Conservation (phyloP, 352 stramenopile genomes). For the Peronospora farinosa region DNA sequence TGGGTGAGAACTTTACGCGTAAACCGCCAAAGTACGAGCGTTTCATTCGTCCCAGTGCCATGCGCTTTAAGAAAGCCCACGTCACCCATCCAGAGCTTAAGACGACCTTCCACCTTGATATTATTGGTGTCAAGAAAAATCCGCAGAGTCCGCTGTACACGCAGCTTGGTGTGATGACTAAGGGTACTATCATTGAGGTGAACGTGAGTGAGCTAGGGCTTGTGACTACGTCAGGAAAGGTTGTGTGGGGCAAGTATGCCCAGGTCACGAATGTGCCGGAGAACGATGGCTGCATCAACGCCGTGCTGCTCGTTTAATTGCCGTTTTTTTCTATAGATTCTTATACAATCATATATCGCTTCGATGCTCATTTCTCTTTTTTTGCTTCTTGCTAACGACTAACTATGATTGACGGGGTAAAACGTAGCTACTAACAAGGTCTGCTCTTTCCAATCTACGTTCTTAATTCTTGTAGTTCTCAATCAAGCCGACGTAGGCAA, state of each 20-base stretch:
- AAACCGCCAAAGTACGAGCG: slow-evolving; percentile 99
- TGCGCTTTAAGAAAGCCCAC: slow-evolving; percentile 99
- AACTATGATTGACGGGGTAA: neutral
- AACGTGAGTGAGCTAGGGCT: slow-evolving; percentile 99
- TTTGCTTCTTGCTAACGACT: neutral
- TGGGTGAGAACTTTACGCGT: slow-evolving; percentile 98
- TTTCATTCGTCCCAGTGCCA: slow-evolving; percentile 98
- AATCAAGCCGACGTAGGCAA: slow-evolving; percentile 93
- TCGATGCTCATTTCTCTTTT: too few relatives aligned
- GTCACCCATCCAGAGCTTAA: slow-evolving; percentile 99
- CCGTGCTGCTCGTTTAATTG: slow-evolving; percentile 95
- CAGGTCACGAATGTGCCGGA: slow-evolving; percentile 99
- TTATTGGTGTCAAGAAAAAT: slow-evolving; percentile 99
- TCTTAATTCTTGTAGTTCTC: slow-evolving; percentile 81
- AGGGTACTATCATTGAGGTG: slow-evolving; percentile 98
- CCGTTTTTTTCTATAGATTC: slow-evolving; percentile 38
- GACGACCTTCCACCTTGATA: slow-evolving; percentile 99
- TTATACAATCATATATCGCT: slow-evolving; percentile 20
- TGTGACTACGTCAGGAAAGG: slow-evolving; percentile 98
- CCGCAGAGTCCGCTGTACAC: slow-evolving; percentile 95
- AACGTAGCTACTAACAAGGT: slow-evolving; percentile 4
- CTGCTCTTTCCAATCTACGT: slow-evolving; percentile 5
- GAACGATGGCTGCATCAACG: slow-evolving; percentile 99
- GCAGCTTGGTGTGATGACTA: slow-evolving; percentile 98
- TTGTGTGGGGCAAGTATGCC: slow-evolving; percentile 99